A percentile compares a stretch with the other conserved stretches of the same genome.
Conservation (phyloP, 2,329 filamentous ascomycete species). For the Rutstroemia sydowiana region DNA sequence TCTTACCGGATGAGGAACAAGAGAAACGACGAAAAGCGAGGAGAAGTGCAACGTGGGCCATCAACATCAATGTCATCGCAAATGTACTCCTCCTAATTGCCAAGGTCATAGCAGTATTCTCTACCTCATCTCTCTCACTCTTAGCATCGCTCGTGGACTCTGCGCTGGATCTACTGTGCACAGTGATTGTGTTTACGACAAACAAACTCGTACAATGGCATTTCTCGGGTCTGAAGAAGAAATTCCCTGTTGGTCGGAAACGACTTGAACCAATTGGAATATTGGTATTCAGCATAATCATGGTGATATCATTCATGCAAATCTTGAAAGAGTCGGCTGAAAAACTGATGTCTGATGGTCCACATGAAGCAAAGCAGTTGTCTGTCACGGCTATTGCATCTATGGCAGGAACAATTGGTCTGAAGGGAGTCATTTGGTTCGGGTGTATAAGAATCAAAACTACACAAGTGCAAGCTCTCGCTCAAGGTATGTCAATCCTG, state of each 20-base stretch:
- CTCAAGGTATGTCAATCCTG: constrained; percentile 38
- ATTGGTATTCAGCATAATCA: constrained; percentile 52
- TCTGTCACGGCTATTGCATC: constrained; percentile 46
- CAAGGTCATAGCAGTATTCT: constrained; percentile 44
- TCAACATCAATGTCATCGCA: constrained; percentile 51
- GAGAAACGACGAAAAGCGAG: constrained; percentile 39
- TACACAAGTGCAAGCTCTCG: constrained; percentile 53
- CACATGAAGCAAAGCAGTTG: constrained; percentile 38
- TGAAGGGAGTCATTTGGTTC: constrained; percentile 53
- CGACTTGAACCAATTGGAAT: constrained; percentile 52
- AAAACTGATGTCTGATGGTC: constrained; percentile 41
- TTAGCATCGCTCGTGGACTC: constrained; percentile 54
- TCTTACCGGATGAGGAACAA: constrained; percentile 48
- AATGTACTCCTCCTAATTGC: constrained; percentile 48
- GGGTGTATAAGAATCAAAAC: constrained; percentile 50
- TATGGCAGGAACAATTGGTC: constrained; percentile 45
- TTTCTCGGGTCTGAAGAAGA: constrained; percentile 39
- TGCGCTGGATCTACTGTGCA: constrained; percentile 51
- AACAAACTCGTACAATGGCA: constrained; percentile 51
- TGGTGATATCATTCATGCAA: constrained; percentile 54
- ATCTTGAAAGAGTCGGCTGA: constrained; percentile 50
- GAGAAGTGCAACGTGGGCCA: constrained; percentile 46
- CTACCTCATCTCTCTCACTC: constrained; percentile 49
- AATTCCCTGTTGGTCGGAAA: constrained; percentile 47
- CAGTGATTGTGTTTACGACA: constrained; percentile 50